Evolutionary conservation across 2,329 filamentous ascomycete genomes (phyloP).

Genomic region (Paraphoma sp.): DNA sequence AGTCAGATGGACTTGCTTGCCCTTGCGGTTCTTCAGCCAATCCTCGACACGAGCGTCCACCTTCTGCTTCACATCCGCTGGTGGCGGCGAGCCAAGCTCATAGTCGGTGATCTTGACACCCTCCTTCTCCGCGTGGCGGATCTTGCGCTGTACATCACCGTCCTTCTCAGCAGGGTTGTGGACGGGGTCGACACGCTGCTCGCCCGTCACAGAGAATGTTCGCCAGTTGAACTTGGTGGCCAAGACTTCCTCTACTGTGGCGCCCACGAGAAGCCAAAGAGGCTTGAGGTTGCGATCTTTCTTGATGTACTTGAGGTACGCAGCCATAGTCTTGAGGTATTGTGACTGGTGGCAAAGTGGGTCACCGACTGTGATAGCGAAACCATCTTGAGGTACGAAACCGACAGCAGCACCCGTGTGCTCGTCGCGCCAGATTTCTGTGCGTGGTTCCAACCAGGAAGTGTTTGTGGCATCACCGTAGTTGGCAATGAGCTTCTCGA

Average conservation of each 20-base stretch:
- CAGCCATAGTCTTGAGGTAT: slow-evolving; percentile 73
- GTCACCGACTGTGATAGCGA: slow-evolving; percentile 84
- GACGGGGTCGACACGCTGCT: slow-evolving; percentile 81
- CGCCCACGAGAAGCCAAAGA: slow-evolving; percentile 87
- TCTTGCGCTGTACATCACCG: slow-evolving; percentile 73
- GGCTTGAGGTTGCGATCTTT: slow-evolving; percentile 76
- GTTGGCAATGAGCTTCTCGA: slow-evolving; percentile 91
- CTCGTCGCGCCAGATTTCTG: slow-evolving; percentile 84
- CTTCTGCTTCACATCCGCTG: slow-evolving; percentile 71
- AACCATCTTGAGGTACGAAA: slow-evolving; percentile 78
- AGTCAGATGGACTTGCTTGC: slow-evolving; percentile 86
- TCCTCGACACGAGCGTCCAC: slow-evolving; percentile 76
- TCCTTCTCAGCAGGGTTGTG: slow-evolving; percentile 73
- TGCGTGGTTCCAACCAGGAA: slow-evolving; percentile 89
- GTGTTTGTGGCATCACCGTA: slow-evolving; percentile 95
- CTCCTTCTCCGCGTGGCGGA: slow-evolving; percentile 80
- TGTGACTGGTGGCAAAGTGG: slow-evolving; percentile 83
- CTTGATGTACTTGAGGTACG: slow-evolving; percentile 77
- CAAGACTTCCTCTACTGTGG: slow-evolving; percentile 79
- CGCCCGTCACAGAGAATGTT: slow-evolving; percentile 84
- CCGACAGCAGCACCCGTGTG: slow-evolving; percentile 82
- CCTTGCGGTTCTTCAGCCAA: slow-evolving; percentile 82
- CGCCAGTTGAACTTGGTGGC: slow-evolving; percentile 84
- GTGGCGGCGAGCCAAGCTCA: slow-evolving; percentile 66
- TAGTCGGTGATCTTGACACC: slow-evolving; percentile 82